Evolutionary conservation across 192 early-diverging fungal genomes (phyloP).

Genomic region (Coemansia sp.): DNA sequence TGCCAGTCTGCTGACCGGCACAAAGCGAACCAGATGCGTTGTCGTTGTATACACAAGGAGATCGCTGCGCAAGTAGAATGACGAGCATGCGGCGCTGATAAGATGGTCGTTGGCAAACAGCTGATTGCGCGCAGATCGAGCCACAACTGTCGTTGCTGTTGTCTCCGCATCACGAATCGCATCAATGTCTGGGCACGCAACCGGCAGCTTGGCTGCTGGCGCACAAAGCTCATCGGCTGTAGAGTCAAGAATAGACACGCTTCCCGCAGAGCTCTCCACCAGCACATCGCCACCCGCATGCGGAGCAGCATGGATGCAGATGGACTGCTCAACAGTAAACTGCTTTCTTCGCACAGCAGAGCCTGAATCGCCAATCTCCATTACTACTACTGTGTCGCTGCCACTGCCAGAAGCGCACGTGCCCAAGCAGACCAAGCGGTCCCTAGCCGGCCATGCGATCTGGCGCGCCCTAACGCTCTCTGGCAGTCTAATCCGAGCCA

Average conservation of each 20-base stretch:
- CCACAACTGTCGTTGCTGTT: slow-evolving; percentile 57
- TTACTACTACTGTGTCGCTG: slow-evolving; percentile 43
- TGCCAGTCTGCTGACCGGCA: slow-evolving; percentile 35
- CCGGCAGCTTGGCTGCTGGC: slow-evolving; percentile 11
- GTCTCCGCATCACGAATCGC: slow-evolving; percentile 12
- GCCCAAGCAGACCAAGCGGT: slow-evolving; percentile 60
- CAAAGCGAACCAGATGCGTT: slow-evolving; percentile 75
- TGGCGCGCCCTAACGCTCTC: slow-evolving; percentile 57
- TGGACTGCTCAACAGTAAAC: not conserved
- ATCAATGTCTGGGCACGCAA: slow-evolving; percentile 35
- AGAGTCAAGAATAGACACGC: slow-evolving; percentile 34
- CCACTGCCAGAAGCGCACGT: slow-evolving; percentile 20
- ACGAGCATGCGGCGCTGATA: slow-evolving; percentile 78
- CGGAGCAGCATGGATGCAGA: slow-evolving; percentile 24
- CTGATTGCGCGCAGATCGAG: slow-evolving; percentile 74
- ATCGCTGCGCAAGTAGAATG: slow-evolving; percentile 79
- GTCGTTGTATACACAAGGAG: slow-evolving; percentile 86
- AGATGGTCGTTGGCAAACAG: slow-evolving; percentile 76
- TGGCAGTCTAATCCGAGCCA: slow-evolving; percentile 8
- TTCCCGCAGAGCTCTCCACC: slow-evolving; percentile 43
- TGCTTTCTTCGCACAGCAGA: not conserved
- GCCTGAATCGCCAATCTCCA: slow-evolving; percentile 40
- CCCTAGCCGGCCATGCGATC: slow-evolving; percentile 62
- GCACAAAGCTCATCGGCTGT: slow-evolving; percentile 1
- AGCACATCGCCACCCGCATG: slow-evolving; percentile 38